These are phyloP conservation scores for Thalassiosira exigua DNA, from an alignment of 352 stramenopile genomes.

Conservation along the genomic window DNA sequence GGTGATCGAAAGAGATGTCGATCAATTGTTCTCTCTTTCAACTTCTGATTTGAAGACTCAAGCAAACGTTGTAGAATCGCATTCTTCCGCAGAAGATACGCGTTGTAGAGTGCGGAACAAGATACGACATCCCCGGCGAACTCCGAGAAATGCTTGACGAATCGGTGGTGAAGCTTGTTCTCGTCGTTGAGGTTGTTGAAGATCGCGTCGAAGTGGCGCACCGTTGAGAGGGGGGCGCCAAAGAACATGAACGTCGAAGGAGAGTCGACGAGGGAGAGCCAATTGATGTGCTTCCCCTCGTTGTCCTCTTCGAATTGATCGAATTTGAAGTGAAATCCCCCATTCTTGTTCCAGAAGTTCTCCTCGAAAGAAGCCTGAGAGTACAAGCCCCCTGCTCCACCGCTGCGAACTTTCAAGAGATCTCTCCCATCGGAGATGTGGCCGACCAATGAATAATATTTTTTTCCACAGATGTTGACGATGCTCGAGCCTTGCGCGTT, in stretches of 20 bases:
- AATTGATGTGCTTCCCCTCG: too few relatives aligned
- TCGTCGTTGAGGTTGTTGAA: background rate
- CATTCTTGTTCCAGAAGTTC: background rate
- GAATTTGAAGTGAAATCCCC: background rate
- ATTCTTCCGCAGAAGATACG: background rate
- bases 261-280: background rate
- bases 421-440: background rate
- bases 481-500: background rate
- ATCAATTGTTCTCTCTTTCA: background rate
- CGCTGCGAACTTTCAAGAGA: background rate
- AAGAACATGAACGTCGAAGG: slow-evolving; percentile 25
- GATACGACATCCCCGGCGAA: background rate
- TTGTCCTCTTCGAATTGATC: too few relatives aligned
- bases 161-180: slow-evolving; percentile 1
- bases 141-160: background rate
- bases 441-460: background rate
- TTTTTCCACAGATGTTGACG: background rate
- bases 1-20: background rate
- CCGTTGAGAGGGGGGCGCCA: slow-evolving; percentile 2
- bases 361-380: background rate
- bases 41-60: background rate
- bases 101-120: slow-evolving; percentile 6
- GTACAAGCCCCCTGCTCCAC: background rate
- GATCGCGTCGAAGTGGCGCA: slow-evolving; percentile 1
- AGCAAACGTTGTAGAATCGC: background rate